A percentile compares a stretch with the other conserved stretches of the same genome.
Conservation (phyloP, 2,329 filamentous ascomycete species). For the Paecilomyces sp. region DNA sequence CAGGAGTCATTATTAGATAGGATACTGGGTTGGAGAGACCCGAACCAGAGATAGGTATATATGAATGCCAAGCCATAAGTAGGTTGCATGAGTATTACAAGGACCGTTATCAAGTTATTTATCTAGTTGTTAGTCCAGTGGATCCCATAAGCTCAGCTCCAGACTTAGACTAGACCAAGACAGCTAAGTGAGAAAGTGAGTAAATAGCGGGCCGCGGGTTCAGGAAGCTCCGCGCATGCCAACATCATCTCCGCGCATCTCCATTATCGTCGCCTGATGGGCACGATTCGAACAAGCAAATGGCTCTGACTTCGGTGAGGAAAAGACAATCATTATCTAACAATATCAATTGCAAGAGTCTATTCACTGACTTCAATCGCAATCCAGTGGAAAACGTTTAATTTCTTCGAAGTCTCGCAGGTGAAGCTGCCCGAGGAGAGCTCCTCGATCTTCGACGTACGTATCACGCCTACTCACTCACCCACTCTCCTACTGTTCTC, state of each 20-base stretch:
- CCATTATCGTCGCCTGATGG: constrained; percentile 13
- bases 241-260: constrained; percentile 4
- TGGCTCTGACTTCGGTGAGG: constrained; percentile 38
- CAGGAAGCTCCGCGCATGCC: not conserved
- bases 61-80: no score
- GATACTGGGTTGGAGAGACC: no score
- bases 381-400: constrained; percentile 91
- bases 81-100: no score
- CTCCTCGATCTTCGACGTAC: constrained; percentile 71
- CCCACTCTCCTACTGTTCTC: constrained; percentile 20
- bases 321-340: not conserved
- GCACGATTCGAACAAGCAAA: constrained; percentile 24
- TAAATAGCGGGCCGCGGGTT: no score
- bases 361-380: not conserved
- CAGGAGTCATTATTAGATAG: no score
- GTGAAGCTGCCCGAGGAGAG: constrained; percentile 74
- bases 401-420: constrained; percentile 94
- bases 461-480: constrained; percentile 8
- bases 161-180: not conserved
- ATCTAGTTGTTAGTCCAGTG: not conserved
- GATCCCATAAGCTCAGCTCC: not conserved
- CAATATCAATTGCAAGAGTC: not conserved
- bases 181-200: no score
- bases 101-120: no score
- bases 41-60: no score